Evolutionary conservation across 108 stramenopile species (phyloP).

Genomic region (Skeletonema menzelii): DNA sequence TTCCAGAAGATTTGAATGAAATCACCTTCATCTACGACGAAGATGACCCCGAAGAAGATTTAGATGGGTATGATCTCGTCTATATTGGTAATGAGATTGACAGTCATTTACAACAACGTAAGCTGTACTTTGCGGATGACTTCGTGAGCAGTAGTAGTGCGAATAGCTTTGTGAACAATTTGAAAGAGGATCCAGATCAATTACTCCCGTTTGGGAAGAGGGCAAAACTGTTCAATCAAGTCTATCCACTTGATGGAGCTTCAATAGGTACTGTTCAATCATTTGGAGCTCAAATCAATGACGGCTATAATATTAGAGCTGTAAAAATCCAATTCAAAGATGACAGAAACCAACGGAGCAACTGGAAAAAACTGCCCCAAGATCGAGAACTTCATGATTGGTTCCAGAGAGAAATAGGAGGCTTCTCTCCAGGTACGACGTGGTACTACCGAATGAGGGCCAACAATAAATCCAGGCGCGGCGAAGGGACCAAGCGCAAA

Average conservation of each 20-base stretch:
- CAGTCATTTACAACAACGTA: not conserved
- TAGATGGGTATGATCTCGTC: not conserved
- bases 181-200: not conserved
- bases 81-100: not conserved
- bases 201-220: not conserved
- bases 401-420: not conserved
- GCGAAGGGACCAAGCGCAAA: not conserved
- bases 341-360: not conserved
- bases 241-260: not conserved
- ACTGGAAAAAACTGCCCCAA: not conserved
- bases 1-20: not conserved
- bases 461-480: not conserved
- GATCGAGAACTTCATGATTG: not conserved
- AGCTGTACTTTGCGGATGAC: not conserved
- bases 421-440: not conserved
- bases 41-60: not conserved
- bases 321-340: not conserved
- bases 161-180: no score
- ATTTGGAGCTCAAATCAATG: not conserved
- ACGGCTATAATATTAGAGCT: no score
- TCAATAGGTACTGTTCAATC: not conserved
- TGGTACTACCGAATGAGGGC: not conserved
- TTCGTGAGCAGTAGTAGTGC: not conserved
- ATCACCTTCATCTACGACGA: not conserved
- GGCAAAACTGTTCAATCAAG: not conserved